phyloP scores from a whole-genome alignment of 805 yeast genomes.

The Teunomyces panamensis region DNA sequence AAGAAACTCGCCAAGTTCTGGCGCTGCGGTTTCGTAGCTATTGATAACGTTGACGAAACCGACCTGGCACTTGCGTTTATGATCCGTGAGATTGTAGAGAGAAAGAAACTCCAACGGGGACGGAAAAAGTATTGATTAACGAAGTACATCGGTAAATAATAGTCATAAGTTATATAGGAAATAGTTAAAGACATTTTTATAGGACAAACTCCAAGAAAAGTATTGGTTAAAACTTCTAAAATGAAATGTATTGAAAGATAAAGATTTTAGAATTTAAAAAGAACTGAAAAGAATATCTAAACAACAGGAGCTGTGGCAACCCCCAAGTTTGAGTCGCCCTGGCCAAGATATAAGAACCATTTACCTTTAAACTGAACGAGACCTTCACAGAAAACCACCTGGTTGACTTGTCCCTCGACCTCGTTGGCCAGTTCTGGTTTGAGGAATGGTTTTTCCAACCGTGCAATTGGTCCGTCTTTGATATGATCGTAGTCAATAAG shows the following conservation, averaged over 20 bases:
- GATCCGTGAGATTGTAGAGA: slow-evolving; percentile 59
- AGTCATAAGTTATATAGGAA: no score
- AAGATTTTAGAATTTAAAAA: no score
- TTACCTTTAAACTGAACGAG: slow-evolving; percentile 39
- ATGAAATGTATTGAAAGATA: no score
- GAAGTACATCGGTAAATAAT: no score
- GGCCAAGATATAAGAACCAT: slow-evolving; percentile 44
- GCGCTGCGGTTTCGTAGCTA: slow-evolving; percentile 62
- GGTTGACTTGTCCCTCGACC: slow-evolving; percentile 36
- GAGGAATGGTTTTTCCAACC: slow-evolving; percentile 35
- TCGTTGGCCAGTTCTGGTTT: slow-evolving; percentile 35
- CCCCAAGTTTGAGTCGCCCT: slow-evolving; percentile 41
- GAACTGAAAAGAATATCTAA: background rate
- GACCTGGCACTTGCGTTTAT: slow-evolving; percentile 58
- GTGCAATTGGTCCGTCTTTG: slow-evolving; percentile 33
- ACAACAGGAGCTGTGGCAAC: slow-evolving; percentile 31
- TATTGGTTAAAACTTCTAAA: no score
- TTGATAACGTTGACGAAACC: slow-evolving; percentile 55
- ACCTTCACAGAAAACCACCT: slow-evolving; percentile 44
- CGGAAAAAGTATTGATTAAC: slow-evolving; percentile 4
- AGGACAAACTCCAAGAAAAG: background rate
- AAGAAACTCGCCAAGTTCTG: slow-evolving; percentile 53
- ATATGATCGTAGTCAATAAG: slow-evolving; percentile 38
- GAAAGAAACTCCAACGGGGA: slow-evolving; percentile 19
- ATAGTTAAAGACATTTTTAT: no score